Evolutionary conservation across 1,284 basidiomycete species (phyloP).

Genomic region (Ganoderma leucocontextum): DNA sequence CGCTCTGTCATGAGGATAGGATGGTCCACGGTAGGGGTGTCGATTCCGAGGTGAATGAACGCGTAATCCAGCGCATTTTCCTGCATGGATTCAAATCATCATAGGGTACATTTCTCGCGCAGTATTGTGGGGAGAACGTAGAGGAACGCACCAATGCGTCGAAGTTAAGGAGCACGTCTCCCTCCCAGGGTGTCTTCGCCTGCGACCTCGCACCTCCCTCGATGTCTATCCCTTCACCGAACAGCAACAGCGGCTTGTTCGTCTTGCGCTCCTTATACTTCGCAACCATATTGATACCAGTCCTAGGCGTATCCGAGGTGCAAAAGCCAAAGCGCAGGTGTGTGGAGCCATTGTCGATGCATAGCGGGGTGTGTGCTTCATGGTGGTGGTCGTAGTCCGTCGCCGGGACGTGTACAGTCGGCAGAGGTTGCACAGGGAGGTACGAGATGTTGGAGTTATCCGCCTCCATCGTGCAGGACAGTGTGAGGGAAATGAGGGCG

Average conservation of each 20-base stretch:
- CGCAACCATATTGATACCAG: slow-evolving; percentile 77
- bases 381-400: slow-evolving; percentile 47
- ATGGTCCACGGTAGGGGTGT: slow-evolving; percentile 82
- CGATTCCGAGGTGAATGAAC: slow-evolving; percentile 88
- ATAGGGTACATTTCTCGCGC: slow-evolving; percentile 7
- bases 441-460: slow-evolving; percentile 38
- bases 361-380: slow-evolving; percentile 65
- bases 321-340: slow-evolving; percentile 91
- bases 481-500: not conserved
- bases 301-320: slow-evolving; percentile 58
- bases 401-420: slow-evolving; percentile 36
- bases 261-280: slow-evolving; percentile 90
- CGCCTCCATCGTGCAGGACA: slow-evolving; percentile 21
- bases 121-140: not conserved
- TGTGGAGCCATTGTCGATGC: slow-evolving; percentile 95
- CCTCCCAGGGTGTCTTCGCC: slow-evolving; percentile 87
- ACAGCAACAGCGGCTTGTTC: slow-evolving; percentile 82
- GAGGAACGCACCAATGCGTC: slow-evolving; percentile 82
- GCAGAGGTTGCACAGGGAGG: slow-evolving; percentile 38
- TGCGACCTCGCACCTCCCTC: slow-evolving; percentile 86
- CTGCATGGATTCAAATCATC: slow-evolving; percentile 50
- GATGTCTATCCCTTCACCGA: slow-evolving; percentile 85
- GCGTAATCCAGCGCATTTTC: slow-evolving; percentile 95
- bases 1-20: slow-evolving; percentile 96
- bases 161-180: slow-evolving; percentile 88